Percentiles rank a stretch among this genome's conserved stretches.
Evolutionary conservation across 2,329 filamentous ascomycete genomes (phyloP).

Genomic region (Fusarium newnesense): DNA sequence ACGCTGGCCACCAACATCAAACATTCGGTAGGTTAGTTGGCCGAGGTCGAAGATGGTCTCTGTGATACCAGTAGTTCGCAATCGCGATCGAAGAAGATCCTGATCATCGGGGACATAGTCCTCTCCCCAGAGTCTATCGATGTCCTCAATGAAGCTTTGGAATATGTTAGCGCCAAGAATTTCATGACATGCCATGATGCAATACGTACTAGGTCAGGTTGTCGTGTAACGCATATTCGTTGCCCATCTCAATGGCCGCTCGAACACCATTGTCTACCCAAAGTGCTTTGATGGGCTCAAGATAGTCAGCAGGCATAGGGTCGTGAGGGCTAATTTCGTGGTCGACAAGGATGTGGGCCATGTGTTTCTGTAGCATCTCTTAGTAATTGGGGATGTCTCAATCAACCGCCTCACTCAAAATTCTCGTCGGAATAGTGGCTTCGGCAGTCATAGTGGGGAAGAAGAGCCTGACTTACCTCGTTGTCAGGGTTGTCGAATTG

Average conservation of each 20-base stretch:
- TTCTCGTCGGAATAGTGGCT: background rate
- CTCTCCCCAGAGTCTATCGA: conserved; percentile 79
- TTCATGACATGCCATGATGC: background rate
- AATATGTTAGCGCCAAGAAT: conserved; percentile 27
- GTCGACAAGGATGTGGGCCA: conserved; percentile 80
- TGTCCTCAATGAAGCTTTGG: conserved; percentile 81
- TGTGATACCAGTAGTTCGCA: conserved; percentile 94
- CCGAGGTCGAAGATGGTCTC: conserved; percentile 94
- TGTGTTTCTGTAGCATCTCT: conserved; percentile 71
- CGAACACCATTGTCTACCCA: conserved; percentile 89
- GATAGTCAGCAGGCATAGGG: conserved; percentile 79
- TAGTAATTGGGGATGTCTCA: conserved; percentile 47
- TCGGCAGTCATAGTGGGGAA: background rate
- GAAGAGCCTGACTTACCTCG: conserved; percentile 66
- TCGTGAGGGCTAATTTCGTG: conserved; percentile 87
- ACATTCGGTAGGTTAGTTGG: conserved; percentile 95
- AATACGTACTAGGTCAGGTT: conserved; percentile 87
- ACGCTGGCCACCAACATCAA: conserved; percentile 90
- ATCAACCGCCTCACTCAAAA: conserved; percentile 1
- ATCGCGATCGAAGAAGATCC: conserved; percentile 88
- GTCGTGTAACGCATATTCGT: conserved; percentile 96
- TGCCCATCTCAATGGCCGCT: conserved; percentile 88
- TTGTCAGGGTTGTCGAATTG: conserved; percentile 82
- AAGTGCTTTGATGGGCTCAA: conserved; percentile 82
- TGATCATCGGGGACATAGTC: conserved; percentile 92